Evolutionary conservation across 2,329 filamentous ascomycete genomes (phyloP), one percentile per base, ranked within the genome.

Genomic region (Neurospora sp.): DNA sequence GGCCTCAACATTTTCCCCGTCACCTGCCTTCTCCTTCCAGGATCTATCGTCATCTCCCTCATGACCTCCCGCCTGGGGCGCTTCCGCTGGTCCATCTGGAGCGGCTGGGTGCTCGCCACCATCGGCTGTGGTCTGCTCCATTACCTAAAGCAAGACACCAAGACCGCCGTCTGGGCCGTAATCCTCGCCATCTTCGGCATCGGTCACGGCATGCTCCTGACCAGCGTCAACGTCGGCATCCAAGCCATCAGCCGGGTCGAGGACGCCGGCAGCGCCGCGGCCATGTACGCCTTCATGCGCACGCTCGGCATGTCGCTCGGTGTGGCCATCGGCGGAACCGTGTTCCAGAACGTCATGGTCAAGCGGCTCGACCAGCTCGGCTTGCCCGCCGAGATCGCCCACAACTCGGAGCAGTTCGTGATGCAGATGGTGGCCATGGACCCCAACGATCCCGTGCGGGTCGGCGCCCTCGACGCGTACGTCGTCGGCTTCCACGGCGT

Each of bases 281-380:
- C 79, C 68, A 82, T 82, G 77, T 82, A 81, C 70, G 77, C 77
- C 17, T 83, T 82, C 67, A 74, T 79, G 71, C 79, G 81, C 6
- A 80, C 80, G 23, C 76, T 82, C 67, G 81, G 81, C 69, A 80
- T 80, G 76, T 78, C 80, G 2, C 72, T 82, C n/a, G 81, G 81
- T 39, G 78, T 82, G 17, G 81, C 80, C 65, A 74, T 83, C 40
- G 78, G 80, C 52, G 80, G 80, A 11, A 80, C 81, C 33, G 76
- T 79, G 8, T 82, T 82, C 75, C 81, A 82, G 67, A 82, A 82
- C 72, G 74, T 80, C 66, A 80, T 80, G 79, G 71, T 73, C 37
- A 69, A 73, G 67, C 79, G 80, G 73, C 76, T 81, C 1, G 66
- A 70, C 10, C 75, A 74, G 71, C 70, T 78, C 11, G 77, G 76